These are phyloP conservation scores for Entoloma clypeatum DNA, from an alignment of 1,284 basidiomycete genomes.

Conservation along the genomic window DNA sequence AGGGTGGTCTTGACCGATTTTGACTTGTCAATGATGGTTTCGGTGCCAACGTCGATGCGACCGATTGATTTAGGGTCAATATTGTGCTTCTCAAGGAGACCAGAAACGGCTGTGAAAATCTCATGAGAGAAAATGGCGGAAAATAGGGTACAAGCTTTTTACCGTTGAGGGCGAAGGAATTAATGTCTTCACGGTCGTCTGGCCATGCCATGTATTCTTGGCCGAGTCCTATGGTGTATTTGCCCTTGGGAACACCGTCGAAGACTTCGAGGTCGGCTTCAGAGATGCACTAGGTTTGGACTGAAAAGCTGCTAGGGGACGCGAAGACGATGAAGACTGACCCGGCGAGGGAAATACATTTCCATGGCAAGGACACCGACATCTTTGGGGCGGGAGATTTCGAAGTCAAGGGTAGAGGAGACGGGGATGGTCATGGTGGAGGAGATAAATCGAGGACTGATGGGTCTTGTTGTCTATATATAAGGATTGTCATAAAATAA, in stretches of 20 bases:
- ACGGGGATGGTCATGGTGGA: constrained; percentile 39
- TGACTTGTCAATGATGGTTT: constrained; percentile 99
- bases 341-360: constrained; percentile 90
- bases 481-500: too few species aligned
- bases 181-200: constrained; percentile 98
- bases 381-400: constrained; percentile 73
- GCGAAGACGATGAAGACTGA: constrained; percentile 37
- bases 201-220: constrained; percentile 98
- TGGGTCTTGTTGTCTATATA: too few species aligned
- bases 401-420: constrained; percentile 29
- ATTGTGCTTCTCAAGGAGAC: constrained; percentile 91
- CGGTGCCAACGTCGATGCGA: constrained; percentile 96
- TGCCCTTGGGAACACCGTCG: constrained; percentile 93
- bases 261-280: constrained; percentile 93
- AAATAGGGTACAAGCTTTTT: not conserved
- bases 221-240: constrained; percentile 99
- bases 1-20: constrained; percentile 99
- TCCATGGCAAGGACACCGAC: constrained; percentile 92
- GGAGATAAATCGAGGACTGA: constrained; percentile 8
- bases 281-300: constrained; percentile 76
- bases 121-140: not conserved
- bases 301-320: constrained; percentile 15
- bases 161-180: constrained; percentile 94
- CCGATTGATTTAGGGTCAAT: constrained; percentile 96
- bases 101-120: constrained; percentile 62